Percentiles rank a stretch among this genome's conserved stretches.
phyloP scores from a whole-genome alignment of 441 rosid species.

The Sinapis alba region DNA sequence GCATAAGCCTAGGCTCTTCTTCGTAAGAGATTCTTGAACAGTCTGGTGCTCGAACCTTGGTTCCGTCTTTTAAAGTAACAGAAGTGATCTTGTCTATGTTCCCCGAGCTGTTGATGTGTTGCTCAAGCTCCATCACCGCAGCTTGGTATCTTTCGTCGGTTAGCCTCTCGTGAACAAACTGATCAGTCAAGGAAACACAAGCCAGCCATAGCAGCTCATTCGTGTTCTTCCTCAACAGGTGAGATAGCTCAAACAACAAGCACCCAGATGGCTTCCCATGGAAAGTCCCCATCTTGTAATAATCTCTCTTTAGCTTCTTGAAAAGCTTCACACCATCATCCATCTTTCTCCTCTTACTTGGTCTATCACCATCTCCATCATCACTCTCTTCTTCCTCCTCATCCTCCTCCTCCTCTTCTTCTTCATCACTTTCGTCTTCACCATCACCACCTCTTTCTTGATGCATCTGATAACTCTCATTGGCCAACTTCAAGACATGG shows the following conservation, averaged over 20 bases:
- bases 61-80: slow-evolving; percentile 86
- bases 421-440: slow-evolving; percentile 49
- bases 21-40: slow-evolving; percentile 82
- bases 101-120: slow-evolving; percentile 83
- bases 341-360: slow-evolving; percentile 64
- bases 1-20: slow-evolving; percentile 88
- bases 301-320: slow-evolving; percentile 71
- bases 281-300: slow-evolving; percentile 83
- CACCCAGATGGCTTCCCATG: slow-evolving; percentile 96
- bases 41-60: slow-evolving; percentile 83
- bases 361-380: slow-evolving; percentile 44
- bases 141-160: slow-evolving; percentile 95
- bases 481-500: slow-evolving; percentile 73
- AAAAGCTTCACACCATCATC: slow-evolving; percentile 59
- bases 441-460: slow-evolving; percentile 35
- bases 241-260: slow-evolving; percentile 78
- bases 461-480: slow-evolving; percentile 47
- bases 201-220: slow-evolving; percentile 94
- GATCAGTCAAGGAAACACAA: slow-evolving; percentile 91
- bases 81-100: slow-evolving; percentile 75
- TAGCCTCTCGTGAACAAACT: slow-evolving; percentile 92
- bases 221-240: slow-evolving; percentile 77
- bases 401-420: slow-evolving; percentile 43
- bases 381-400: slow-evolving; percentile 52
- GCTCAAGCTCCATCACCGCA: slow-evolving; percentile 97